phyloP scores from a whole-genome alignment of 306 rosid genomes.

The Quercus parvula region DNA sequence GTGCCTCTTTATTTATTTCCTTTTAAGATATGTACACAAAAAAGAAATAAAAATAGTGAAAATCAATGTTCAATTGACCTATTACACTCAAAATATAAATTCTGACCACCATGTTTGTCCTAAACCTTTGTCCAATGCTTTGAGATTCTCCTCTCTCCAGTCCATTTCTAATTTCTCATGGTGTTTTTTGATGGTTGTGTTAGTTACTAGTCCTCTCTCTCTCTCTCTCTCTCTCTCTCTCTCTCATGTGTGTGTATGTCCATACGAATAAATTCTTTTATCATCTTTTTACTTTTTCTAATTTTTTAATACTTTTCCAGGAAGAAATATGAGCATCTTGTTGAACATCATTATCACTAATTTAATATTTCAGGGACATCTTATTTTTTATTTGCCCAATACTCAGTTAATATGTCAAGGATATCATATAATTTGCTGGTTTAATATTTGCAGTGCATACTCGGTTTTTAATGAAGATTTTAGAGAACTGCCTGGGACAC shows the following conservation, averaged over 20 bases:
- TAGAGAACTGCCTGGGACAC: constrained; percentile 90
- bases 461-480: constrained; percentile 95
- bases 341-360: neutral
- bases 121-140: neutral
- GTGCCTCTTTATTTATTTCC: neutral
- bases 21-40: neutral
- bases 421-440: neutral
- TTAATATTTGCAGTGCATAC: constrained; percentile 65
- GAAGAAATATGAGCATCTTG: neutral
- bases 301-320: neutral
- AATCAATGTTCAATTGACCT: neutral
- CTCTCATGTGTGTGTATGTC: neutral
- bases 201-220: too few relatives aligned
- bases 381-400: neutral
- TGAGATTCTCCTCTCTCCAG: neutral
- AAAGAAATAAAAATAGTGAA: neutral
- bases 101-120: neutral
- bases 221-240: neutral
- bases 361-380: neutral
- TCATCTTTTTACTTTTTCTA: neutral
- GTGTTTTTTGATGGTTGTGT: too few relatives aligned
- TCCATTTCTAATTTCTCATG: neutral
- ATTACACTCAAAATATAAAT: neutral
- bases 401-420: neutral
- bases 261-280: neutral